Evolutionary conservation across 2,329 filamentous ascomycete species (phyloP), one percentile per base, ranked within the genome.

Genomic region (Neonectria magnoliae): DNA sequence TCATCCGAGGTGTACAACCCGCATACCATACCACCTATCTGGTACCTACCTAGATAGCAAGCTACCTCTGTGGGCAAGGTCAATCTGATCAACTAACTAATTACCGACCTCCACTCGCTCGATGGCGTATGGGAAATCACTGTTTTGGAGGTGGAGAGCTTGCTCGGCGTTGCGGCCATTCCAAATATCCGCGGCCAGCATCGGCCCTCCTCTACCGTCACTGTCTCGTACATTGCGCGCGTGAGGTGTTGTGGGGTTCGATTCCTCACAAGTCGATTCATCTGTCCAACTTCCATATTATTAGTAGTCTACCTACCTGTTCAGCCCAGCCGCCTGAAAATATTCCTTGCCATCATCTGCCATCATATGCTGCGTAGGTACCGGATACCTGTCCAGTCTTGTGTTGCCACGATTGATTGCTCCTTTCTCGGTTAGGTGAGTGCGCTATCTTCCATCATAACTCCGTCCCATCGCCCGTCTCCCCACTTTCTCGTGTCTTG

Each of bases 131-230:
- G 16, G 13, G 13, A n/a, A 16, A 45, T 29, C 14, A 57, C 44
- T 51, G 45, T 25, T 33, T 42, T 27, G 27, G 42, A 54, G 29
- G 59, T 60, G 59, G 45, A 38, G 52, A n/a, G 18, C 42, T 50
- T 44, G 31, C 47, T 71, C 70, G 70, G 71, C 62, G 57, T 44
- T 57, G 57, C 71, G 71, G 71, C 62, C 65, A 71, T 72, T 73
- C 66, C 64, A 69, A 71, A 73, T 64, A 73, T 72, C 71, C 71
- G 71, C 51, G 59, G 36, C 42, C 36, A 69, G 61, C 65, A 60
- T 63, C 64, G 54, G 60, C 38, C 42, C 61, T 55, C 56, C 56
- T 63, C 57, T 58, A 29, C 48, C 38, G 38, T 31, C 53, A 56
- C 45, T 31, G 53, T 42, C 50, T 47, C n/a, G 20, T 41, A 31